Evolutionary conservation across 2,329 filamentous ascomycete genomes (phyloP).

Genomic region (Pseudocercospora eumusae): DNA sequence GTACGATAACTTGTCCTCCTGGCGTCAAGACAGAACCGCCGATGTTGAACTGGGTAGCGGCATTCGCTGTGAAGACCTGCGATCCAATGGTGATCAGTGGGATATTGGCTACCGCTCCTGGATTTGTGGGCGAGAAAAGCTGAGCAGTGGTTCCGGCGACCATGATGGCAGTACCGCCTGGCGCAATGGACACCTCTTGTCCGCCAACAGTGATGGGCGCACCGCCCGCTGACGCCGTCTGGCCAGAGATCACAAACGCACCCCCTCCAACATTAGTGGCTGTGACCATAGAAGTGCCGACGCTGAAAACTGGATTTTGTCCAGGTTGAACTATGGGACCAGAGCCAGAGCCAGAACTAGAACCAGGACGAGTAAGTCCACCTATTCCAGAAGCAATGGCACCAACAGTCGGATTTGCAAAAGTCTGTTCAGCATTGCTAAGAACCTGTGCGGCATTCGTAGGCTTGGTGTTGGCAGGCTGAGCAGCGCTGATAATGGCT

Average conservation of each 20-base stretch:
- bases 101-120: constrained; percentile 31
- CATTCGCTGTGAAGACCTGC: constrained; percentile 46
- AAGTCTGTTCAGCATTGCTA: constrained; percentile 20
- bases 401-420: constrained; percentile 7
- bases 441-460: constrained; percentile 28
- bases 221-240: constrained; percentile 35
- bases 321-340: constrained; percentile 2
- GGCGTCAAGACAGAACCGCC: constrained; percentile 41
- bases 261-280: constrained; percentile 22
- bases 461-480: constrained; percentile 28
- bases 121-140: constrained; percentile 17
- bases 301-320: constrained; percentile 17
- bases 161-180: constrained; percentile 43
- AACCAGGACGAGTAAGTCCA: background rate
- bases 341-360: constrained; percentile 6
- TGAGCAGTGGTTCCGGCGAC: constrained; percentile 36
- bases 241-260: constrained; percentile 34
- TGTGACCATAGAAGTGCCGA: constrained; percentile 27
- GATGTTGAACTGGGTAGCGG: constrained; percentile 50
- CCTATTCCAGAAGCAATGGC: constrained; percentile 23
- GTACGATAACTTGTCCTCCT: constrained; percentile 44
- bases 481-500: constrained; percentile 17
- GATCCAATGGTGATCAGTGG: constrained; percentile 46
- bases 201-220: constrained; percentile 39
- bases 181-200: constrained; percentile 37